A percentile compares a stretch with the other conserved stretches of the same genome.
These are phyloP conservation scores for Leonotis leonurus DNA, from an alignment of 257 asterid genomes.

Conservation along the genomic window DNA sequence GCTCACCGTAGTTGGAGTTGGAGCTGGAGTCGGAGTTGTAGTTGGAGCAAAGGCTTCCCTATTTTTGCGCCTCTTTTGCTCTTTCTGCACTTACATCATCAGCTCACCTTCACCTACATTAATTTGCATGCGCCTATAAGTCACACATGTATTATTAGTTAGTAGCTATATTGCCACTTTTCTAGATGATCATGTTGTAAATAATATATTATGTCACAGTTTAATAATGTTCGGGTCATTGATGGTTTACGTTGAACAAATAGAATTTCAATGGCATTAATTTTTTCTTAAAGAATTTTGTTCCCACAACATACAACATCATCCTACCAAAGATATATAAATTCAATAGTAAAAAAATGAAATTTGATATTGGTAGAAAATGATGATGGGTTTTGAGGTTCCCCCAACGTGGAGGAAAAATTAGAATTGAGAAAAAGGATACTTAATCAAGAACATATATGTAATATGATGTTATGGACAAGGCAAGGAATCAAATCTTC, in stretches of 20 bases:
- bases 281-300: too few species aligned
- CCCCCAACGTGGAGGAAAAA: not conserved
- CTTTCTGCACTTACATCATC: slow-evolving; percentile 36
- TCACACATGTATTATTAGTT: not conserved
- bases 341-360: not conserved
- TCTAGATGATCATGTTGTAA: slow-evolving; percentile 11
- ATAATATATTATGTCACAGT: not conserved
- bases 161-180: not conserved
- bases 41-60: slow-evolving; percentile 25
- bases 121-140: too few species aligned
- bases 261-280: not conserved
- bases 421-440: not conserved
- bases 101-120: too few species aligned
- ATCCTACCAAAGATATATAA: not conserved
- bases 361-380: not conserved
- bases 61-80: slow-evolving; percentile 28
- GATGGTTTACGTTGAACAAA: not conserved
- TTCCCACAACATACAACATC: too few species aligned
- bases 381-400: not conserved
- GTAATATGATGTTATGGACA: slow-evolving; percentile 5
- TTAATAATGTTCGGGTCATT: not conserved
- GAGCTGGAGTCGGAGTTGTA: too few species aligned
- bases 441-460: slow-evolving; percentile 6
- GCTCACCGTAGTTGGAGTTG: slow-evolving; percentile 25
- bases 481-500: slow-evolving; percentile 26